Conservation (phyloP, 2,329 filamentous ascomycete genomes). For the Tolypocladium ophioglossoides region DNA sequence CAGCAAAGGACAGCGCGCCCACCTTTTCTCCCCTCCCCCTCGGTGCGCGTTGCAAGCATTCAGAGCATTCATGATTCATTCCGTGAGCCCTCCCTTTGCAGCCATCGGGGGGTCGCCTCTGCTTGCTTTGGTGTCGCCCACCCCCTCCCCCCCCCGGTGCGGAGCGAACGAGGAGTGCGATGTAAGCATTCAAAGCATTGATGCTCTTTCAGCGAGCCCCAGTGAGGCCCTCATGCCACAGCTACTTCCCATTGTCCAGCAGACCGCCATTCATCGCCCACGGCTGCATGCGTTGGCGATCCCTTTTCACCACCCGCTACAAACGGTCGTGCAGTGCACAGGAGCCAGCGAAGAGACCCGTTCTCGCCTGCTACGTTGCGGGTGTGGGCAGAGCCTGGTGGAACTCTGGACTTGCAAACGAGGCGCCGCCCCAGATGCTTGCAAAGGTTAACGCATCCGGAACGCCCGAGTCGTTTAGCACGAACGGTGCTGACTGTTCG, state of each 20-base stretch:
- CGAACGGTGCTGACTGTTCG: background rate
- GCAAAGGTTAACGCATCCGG: conserved; percentile 1
- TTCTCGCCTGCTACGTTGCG: too few relatives aligned
- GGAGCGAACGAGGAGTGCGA: background rate
- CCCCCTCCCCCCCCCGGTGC: background rate
- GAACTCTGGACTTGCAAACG: too few relatives aligned
- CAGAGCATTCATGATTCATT: too few relatives aligned
- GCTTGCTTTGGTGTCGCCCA: background rate
- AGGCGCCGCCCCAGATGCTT: background rate
- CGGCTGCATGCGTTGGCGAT: background rate
- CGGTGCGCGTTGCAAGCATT: too few relatives aligned
- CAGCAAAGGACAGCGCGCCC: too few relatives aligned
- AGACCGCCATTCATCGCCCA: background rate
- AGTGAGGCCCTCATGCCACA: background rate
- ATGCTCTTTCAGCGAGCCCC: background rate
- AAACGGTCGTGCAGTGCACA: background rate
- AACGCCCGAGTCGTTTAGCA: background rate
- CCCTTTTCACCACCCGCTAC: background rate
- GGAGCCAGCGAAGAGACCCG: background rate
- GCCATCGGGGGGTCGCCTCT: background rate
- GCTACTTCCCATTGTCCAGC: background rate
- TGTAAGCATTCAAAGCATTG: background rate
- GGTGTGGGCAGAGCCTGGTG: too few relatives aligned
- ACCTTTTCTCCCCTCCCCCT: too few relatives aligned
- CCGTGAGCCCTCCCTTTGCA: too few relatives aligned